A percentile compares a stretch with the other conserved stretches of the same genome.
Conservation (phyloP, 305 asterid species). For the Ajuga reptans region DNA sequence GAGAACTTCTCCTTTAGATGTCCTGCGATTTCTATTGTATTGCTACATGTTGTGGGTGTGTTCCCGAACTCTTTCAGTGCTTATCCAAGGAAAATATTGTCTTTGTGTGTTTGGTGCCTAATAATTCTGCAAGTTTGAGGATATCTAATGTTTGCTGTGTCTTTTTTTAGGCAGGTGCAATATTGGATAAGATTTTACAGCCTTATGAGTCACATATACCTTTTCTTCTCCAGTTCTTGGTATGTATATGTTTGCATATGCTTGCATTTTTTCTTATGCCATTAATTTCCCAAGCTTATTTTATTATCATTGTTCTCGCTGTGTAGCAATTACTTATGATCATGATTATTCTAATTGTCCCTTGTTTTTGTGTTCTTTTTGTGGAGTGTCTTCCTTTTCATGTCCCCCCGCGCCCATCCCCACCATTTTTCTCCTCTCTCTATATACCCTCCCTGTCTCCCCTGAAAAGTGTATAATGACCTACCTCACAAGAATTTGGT, state of each 20-base stretch:
- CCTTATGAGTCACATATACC: conserved; percentile 97
- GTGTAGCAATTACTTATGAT: conserved; percentile 3
- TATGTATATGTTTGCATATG: conserved; percentile 24
- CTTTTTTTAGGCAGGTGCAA: conserved; percentile 66
- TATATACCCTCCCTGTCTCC: neutral
- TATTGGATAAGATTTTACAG: conserved; percentile 61
- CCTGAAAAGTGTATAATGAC: conserved; percentile 4
- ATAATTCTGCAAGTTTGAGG: conserved; percentile 4
- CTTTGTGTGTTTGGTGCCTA: neutral
- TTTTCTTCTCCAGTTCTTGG: conserved; percentile 91
- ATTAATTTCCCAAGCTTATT: conserved; percentile 10
- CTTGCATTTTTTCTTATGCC: neutral
- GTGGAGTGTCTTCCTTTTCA: neutral
- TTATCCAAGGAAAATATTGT: conserved; percentile 5
- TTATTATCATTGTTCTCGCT: neutral
- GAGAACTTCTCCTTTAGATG: conserved; percentile 7
- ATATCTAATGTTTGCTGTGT: neutral
- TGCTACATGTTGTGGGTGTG: conserved; percentile 15
- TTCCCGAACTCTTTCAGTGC: neutral
- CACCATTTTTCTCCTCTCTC: neutral
- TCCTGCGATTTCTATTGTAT: neutral
- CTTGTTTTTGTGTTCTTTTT: neutral
- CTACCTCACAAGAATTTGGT: neutral
- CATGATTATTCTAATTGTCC: neutral
- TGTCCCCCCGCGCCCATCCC: too few relatives aligned